A percentile compares a stretch with the other conserved stretches of the same genome.
phyloP scores from a whole-genome alignment of 495 filamentous ascomycete genomes.

The Aspergillus mulundensis region DNA sequence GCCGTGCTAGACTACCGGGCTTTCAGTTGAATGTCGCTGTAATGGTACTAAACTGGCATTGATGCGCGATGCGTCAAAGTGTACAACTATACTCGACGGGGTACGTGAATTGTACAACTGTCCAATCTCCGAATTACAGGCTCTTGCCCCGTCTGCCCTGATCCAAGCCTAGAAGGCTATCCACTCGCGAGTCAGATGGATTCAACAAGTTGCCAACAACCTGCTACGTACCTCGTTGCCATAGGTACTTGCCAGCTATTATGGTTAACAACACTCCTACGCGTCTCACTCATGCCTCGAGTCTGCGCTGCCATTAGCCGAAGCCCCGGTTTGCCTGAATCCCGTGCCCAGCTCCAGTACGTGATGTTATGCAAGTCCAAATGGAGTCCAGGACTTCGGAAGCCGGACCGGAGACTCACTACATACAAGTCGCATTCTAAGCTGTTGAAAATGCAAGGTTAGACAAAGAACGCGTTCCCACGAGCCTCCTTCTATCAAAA shows the following conservation, averaged over 20 bases:
- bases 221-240: background rate
- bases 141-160: background rate
- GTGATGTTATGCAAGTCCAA: background rate
- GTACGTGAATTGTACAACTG: background rate
- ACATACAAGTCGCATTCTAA: background rate
- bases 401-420: background rate
- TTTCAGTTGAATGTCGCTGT: background rate
- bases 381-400: background rate
- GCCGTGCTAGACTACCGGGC: background rate
- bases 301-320: background rate
- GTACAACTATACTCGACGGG: background rate
- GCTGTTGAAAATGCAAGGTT: background rate
- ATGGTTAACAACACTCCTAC: background rate
- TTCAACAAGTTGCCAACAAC: background rate
- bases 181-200: background rate
- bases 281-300: background rate
- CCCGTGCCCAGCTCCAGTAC: too few relatives aligned
- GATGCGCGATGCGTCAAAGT: background rate
- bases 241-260: background rate
- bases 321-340: background rate
- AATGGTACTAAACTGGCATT: background rate
- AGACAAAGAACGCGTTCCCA: background rate
- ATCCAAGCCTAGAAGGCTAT: background rate
- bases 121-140: background rate
- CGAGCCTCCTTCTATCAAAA: background rate